Conservation (phyloP, 495 filamentous ascomycete genomes). For the Aspergillus panamensis region DNA sequence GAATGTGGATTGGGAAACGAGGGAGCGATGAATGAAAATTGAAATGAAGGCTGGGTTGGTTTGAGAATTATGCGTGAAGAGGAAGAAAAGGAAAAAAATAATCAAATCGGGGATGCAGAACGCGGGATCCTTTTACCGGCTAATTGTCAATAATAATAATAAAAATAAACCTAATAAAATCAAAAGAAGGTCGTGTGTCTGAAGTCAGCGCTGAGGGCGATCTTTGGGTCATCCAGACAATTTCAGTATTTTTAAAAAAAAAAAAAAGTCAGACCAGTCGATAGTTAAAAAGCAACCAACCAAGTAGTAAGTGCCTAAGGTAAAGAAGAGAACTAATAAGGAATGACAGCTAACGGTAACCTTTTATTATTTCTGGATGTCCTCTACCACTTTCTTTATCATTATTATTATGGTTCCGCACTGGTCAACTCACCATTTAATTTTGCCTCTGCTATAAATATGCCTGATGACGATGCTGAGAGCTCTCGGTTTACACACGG, state of each 20-base stretch:
- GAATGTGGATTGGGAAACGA: constrained; percentile 7
- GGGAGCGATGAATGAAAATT: neutral
- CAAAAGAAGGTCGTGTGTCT: neutral
- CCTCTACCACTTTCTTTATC: neutral
- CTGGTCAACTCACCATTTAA: constrained; percentile 4
- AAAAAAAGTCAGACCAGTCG: neutral
- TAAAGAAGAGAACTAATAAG: neutral
- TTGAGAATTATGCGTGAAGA: neutral
- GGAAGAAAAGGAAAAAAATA: neutral
- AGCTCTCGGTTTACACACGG: neutral
- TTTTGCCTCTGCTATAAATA: constrained; percentile 1
- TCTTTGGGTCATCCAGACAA: neutral
- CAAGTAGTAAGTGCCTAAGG: too few species aligned
- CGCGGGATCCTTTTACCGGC: constrained; percentile 2
- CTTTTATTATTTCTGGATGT: constrained; percentile 3
- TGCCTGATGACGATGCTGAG: neutral
- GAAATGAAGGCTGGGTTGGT: constrained; percentile 7
- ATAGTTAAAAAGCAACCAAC: too few species aligned
- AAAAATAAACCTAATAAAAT: too few species aligned
- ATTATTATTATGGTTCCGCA: neutral
- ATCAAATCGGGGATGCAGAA: constrained; percentile 12
- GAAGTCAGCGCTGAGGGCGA: neutral
- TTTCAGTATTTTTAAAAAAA: neutral
- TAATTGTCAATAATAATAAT: constrained; percentile 4
- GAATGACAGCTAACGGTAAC: constrained; percentile 15